These are phyloP conservation scores for Fusarium decemcellulare DNA, from an alignment of 2,329 filamentous ascomycete genomes.

Conservation along the genomic window DNA sequence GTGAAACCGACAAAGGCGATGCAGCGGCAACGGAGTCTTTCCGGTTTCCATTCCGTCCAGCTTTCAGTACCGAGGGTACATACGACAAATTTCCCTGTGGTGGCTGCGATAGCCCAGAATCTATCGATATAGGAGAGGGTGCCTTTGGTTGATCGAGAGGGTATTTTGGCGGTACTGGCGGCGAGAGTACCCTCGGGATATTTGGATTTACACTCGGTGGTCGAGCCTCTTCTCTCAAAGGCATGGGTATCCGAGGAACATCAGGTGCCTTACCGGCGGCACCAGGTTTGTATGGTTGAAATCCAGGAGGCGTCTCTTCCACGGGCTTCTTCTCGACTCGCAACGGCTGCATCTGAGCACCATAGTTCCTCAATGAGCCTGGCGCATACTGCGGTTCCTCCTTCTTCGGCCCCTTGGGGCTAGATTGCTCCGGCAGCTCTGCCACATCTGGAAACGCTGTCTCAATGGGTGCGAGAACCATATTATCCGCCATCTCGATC, in stretches of 20 bases:
- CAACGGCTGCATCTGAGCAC: conserved; percentile 26
- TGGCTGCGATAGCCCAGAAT: conserved; percentile 1
- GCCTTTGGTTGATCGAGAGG: conserved; percentile 23
- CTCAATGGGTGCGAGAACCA: conserved; percentile 55
- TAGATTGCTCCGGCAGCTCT: conserved; percentile 56
- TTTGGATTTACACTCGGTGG: conserved; percentile 1
- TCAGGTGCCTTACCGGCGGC: conserved; percentile 5
- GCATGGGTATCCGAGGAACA: conserved; percentile 16
- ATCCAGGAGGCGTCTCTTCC: conserved; percentile 6
- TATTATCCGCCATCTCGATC: conserved; percentile 60
- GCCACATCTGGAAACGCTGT: conserved; percentile 45
- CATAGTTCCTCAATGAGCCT: conserved; percentile 27
- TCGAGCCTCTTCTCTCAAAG: conserved; percentile 17
- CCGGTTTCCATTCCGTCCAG: not conserved
- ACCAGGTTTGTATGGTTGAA: conserved; percentile 38
- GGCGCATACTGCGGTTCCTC: conserved; percentile 34
- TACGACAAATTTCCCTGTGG: conserved; percentile 15
- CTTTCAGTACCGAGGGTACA: conserved; percentile 18
- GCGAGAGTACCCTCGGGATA: conserved; percentile 44
- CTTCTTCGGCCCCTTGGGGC: conserved; percentile 47
- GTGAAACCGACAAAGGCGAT: not conserved
- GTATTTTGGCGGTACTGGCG: conserved; percentile 39
- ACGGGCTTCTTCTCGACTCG: conserved; percentile 19
- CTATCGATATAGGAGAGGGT: conserved; percentile 8
- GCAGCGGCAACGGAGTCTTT: conserved; percentile 4